These are phyloP conservation scores for Yamadazyma takamatsuzukensis DNA, from an alignment of 805 yeast genomes.

Conservation along the genomic window DNA sequence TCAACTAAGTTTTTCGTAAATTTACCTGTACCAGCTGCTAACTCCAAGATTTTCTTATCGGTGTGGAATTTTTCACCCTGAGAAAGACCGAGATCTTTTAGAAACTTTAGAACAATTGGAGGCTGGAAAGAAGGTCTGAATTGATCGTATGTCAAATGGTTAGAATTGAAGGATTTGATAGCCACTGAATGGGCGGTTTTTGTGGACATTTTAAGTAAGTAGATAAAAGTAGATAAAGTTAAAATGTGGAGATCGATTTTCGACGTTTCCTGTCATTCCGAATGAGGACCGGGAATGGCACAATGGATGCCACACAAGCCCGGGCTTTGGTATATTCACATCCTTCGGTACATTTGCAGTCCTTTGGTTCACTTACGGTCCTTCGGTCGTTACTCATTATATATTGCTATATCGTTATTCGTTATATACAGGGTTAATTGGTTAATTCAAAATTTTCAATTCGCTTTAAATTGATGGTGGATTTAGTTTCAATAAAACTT, in stretches of 20 bases:
- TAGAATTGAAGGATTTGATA: slow-evolving; percentile 45
- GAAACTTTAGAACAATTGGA: slow-evolving; percentile 39
- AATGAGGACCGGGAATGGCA: too few relatives aligned
- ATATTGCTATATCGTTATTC: too few relatives aligned
- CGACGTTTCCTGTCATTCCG: too few relatives aligned
- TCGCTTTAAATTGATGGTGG: slow-evolving; percentile 17
- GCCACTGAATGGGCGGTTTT: slow-evolving; percentile 40
- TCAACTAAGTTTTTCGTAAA: slow-evolving; percentile 46
- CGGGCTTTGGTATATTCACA: too few relatives aligned
- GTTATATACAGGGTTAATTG: slow-evolving; percentile 3
- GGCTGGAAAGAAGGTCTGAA: slow-evolving; percentile 49
- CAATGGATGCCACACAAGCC: too few relatives aligned
- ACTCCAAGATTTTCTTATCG: slow-evolving; percentile 36
- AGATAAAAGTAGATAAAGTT: too few relatives aligned
- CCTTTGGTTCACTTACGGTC: too few relatives aligned
- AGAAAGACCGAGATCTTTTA: slow-evolving; percentile 32
- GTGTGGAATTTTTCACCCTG: slow-evolving; percentile 12
- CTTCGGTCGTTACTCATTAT: too few relatives aligned
- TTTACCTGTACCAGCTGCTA: slow-evolving; percentile 66
- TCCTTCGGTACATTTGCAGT: too few relatives aligned
- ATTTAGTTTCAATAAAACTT: slow-evolving; percentile 21
- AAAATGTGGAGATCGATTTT: too few relatives aligned
- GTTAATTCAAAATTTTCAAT: slow-evolving; percentile 1
- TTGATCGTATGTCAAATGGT: slow-evolving; percentile 49
- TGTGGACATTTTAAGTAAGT: too few relatives aligned